These are phyloP conservation scores for Pelagomonas calceolata DNA, from an alignment of 108 stramenopile genomes.

Conservation along the genomic window DNA sequence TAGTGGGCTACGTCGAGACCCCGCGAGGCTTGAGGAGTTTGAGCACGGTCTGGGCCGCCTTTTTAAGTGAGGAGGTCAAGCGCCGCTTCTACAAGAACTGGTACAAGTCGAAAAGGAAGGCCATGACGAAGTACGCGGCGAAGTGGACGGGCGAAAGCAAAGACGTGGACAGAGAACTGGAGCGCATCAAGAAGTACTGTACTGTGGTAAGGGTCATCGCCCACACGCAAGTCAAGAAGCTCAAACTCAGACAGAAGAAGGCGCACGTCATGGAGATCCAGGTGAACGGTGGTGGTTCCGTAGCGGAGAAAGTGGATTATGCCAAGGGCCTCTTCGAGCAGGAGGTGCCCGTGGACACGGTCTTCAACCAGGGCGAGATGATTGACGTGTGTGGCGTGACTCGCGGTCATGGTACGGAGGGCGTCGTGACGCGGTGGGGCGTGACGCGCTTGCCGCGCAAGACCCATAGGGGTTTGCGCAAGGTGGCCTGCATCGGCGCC, in stretches of 20 bases:
- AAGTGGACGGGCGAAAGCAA: slow-evolving; percentile 75
- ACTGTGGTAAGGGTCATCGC: slow-evolving; percentile 94
- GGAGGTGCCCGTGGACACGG: slow-evolving; percentile 80
- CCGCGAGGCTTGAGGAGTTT: slow-evolving; percentile 93
- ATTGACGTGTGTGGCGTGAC: slow-evolving; percentile 93
- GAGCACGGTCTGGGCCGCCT: slow-evolving; percentile 97
- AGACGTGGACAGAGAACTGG: slow-evolving; percentile 87
- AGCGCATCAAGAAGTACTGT: slow-evolving; percentile 97
- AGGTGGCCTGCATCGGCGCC: slow-evolving; percentile 99
- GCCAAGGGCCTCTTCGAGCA: slow-evolving; percentile 94
- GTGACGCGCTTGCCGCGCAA: slow-evolving; percentile 98
- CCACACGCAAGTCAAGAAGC: slow-evolving; percentile 94
- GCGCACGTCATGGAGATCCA: slow-evolving; percentile 99
- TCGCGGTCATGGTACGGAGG: slow-evolving; percentile 96
- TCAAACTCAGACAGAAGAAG: slow-evolving; percentile 95
- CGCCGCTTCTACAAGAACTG: slow-evolving; percentile 99
- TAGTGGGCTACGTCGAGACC: slow-evolving; percentile 98
- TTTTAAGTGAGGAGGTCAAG: slow-evolving; percentile 96
- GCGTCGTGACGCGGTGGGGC: slow-evolving; percentile 98
- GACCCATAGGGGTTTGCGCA: slow-evolving; percentile 99
- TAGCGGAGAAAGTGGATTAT: slow-evolving; percentile 96
- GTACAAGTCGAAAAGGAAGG: slow-evolving; percentile 99
- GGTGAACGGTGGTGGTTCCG: slow-evolving; percentile 89
- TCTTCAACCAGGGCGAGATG: slow-evolving; percentile 92
- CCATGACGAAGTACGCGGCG: slow-evolving; percentile 98